These are phyloP conservation scores for Cordyceps pruinosa DNA, from an alignment of 2,329 filamentous ascomycete species.

Conservation along the genomic window DNA sequence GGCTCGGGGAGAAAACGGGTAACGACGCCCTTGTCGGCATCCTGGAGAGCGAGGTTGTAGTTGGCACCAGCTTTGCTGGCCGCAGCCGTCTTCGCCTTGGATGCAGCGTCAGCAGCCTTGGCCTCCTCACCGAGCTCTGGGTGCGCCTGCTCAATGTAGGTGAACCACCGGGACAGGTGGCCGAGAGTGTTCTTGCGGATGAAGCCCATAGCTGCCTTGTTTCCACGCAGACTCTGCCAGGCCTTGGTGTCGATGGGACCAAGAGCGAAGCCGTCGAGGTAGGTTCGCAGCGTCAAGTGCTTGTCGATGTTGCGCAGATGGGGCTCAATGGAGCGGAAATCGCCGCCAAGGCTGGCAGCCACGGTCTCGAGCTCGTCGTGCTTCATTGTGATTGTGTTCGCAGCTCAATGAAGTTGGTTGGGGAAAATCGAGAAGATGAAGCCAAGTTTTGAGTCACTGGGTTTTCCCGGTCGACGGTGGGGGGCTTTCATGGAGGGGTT, in stretches of 20 bases:
- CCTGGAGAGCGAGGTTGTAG: slow-evolving; percentile 81
- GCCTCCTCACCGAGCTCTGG: slow-evolving; percentile 67
- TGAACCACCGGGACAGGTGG: slow-evolving; percentile 82
- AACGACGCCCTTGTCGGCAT: slow-evolving; percentile 82
- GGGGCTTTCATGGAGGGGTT: slow-evolving; percentile 11
- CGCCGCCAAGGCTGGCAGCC: slow-evolving; percentile 46
- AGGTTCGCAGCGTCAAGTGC: slow-evolving; percentile 79
- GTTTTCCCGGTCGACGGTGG: slow-evolving; percentile 21
- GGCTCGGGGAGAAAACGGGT: slow-evolving; percentile 92
- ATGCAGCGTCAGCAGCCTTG: slow-evolving; percentile 61
- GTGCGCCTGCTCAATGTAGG: slow-evolving; percentile 73
- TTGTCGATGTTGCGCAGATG: slow-evolving; percentile 73
- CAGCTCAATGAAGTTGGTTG: background rate
- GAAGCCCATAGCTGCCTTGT: slow-evolving; percentile 75
- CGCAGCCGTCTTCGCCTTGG: slow-evolving; percentile 60
- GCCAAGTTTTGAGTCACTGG: slow-evolving; percentile 18
- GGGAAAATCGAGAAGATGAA: background rate
- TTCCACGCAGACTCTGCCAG: slow-evolving; percentile 76
- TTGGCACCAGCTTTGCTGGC: slow-evolving; percentile 72
- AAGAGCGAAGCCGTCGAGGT: slow-evolving; percentile 73
- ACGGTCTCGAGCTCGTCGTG: slow-evolving; percentile 47
- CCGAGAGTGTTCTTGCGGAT: slow-evolving; percentile 70
- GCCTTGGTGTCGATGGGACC: slow-evolving; percentile 72
- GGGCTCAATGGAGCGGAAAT: slow-evolving; percentile 78
- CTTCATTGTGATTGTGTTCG: slow-evolving; percentile 41